These are phyloP conservation scores for Starmerella roubikii DNA, from an alignment of 805 yeast genomes.

Conservation along the genomic window DNA sequence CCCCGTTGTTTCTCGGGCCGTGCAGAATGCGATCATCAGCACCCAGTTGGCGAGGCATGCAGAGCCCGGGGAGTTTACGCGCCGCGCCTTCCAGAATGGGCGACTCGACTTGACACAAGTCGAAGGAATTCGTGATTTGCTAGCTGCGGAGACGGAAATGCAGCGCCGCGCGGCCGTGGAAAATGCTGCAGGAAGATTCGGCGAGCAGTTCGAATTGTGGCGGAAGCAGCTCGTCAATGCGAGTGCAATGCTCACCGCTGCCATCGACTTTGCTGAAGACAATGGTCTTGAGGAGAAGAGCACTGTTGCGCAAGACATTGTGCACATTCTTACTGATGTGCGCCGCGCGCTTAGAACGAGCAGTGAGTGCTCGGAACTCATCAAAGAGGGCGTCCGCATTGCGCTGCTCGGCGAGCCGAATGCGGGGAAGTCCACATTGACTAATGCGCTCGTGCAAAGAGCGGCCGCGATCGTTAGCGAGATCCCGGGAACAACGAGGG, in stretches of 20 bases:
- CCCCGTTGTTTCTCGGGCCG: constrained; percentile 61
- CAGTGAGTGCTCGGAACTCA: constrained; percentile 32
- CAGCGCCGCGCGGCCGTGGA: constrained; percentile 65
- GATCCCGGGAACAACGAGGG: constrained; percentile 90
- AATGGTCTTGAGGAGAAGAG: constrained; percentile 45
- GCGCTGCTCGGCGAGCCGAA: constrained; percentile 84
- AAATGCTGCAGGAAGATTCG: constrained; percentile 59
- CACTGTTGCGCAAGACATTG: constrained; percentile 1
- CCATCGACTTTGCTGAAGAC: constrained; percentile 92
- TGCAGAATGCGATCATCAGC: constrained; percentile 42
- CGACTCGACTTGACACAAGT: constrained; percentile 74
- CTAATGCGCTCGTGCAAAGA: constrained; percentile 60
- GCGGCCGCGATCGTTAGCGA: constrained; percentile 86
- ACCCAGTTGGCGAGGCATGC: constrained; percentile 54
- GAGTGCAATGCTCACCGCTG: constrained; percentile 67
- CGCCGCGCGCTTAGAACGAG: constrained; percentile 21
- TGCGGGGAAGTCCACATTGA: constrained; percentile 84
- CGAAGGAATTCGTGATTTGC: constrained; percentile 78
- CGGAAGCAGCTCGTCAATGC: constrained; percentile 47
- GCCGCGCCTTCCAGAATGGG: constrained; percentile 73
- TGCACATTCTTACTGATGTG: constrained; percentile 33
- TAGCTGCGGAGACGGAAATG: constrained; percentile 86
- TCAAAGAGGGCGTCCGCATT: constrained; percentile 59
- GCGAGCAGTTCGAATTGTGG: constrained; percentile 47
- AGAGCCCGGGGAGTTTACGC: constrained; percentile 84